Evolutionary conservation across 2,329 filamentous ascomycete species (phyloP).

Genomic region (Rhynchosporium agropyri): DNA sequence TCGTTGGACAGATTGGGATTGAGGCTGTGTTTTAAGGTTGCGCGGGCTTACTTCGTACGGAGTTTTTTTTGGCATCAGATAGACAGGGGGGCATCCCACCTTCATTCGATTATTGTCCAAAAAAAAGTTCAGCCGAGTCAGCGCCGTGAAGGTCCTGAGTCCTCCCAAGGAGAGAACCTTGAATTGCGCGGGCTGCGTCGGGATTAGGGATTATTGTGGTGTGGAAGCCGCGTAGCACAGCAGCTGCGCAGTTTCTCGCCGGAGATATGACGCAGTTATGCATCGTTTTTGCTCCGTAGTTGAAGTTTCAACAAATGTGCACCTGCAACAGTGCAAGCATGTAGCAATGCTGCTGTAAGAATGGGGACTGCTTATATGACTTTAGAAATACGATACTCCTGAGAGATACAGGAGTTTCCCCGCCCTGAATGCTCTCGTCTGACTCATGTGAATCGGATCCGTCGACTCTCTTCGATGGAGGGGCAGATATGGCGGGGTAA

Average conservation of each 20-base stretch:
- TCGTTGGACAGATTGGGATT: conserved; percentile 1
- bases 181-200: not conserved
- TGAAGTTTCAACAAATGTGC: not conserved
- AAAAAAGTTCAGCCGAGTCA: conserved; percentile 8
- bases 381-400: too few species aligned
- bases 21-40: conserved; percentile 11
- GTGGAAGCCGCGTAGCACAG: not conserved
- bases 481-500: too few species aligned
- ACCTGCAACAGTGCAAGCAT: not conserved
- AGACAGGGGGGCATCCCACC: conserved; percentile 3
- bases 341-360: not conserved
- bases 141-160: conserved; percentile 1
- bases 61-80: conserved; percentile 12
- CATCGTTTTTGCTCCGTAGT: not conserved
- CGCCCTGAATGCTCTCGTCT: not conserved
- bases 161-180: not conserved
- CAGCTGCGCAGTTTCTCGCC: conserved; percentile 4
- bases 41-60: not conserved
- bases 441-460: not conserved
- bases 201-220: not conserved
- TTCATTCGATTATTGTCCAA: not conserved
- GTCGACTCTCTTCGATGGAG: too few species aligned
- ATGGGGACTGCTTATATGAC: not conserved
- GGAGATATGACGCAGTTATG: conserved; percentile 10
- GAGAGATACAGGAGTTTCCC: too few species aligned